These are phyloP conservation scores for Tolypocladium inflatum DNA, from an alignment of 2,329 filamentous ascomycete genomes.

Conservation along the genomic window DNA sequence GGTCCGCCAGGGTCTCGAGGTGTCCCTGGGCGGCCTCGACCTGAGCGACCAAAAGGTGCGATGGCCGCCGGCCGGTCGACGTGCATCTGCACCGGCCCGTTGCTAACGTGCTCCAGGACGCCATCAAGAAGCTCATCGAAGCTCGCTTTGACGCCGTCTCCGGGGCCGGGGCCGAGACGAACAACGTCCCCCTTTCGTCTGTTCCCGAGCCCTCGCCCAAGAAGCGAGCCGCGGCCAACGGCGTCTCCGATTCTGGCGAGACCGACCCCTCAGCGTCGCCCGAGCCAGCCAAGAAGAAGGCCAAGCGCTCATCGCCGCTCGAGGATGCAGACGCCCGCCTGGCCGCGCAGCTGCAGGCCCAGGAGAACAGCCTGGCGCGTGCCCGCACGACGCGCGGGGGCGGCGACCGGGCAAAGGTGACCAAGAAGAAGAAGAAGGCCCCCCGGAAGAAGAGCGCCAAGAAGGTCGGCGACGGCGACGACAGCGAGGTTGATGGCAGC, in stretches of 20 bases:
- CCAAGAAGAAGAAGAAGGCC: conserved; percentile 62
- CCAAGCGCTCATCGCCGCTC: conserved; percentile 48
- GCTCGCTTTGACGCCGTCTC: conserved; percentile 64
- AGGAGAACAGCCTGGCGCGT: conserved; percentile 66
- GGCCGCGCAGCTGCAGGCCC: conserved; percentile 81
- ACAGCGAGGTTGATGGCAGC: conserved; percentile 63
- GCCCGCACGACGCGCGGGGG: conserved; percentile 71
- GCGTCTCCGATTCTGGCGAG: conserved; percentile 27
- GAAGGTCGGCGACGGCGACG: conserved; percentile 68
- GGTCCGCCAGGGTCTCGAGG: conserved; percentile 47
- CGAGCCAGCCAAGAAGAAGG: conserved; percentile 53
- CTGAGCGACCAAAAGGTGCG: conserved; percentile 48
- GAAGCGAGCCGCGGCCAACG: conserved; percentile 26
- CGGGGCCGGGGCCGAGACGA: conserved; percentile 38
- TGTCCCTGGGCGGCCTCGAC: conserved; percentile 45
- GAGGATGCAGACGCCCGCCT: conserved; percentile 78
- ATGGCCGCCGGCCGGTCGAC: neutral
- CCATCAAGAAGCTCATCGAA: conserved; percentile 64
- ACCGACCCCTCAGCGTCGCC: conserved; percentile 36
- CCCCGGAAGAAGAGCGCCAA: conserved; percentile 66
- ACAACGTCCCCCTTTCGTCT: conserved; percentile 28
- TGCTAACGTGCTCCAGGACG: conserved; percentile 34
- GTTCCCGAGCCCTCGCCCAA: conserved; percentile 18
- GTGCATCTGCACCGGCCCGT: neutral
- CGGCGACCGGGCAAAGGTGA: conserved; percentile 44